phyloP scores from a whole-genome alignment of 164 flowering plant genomes.

The Umbilicus rupestris region DNA sequence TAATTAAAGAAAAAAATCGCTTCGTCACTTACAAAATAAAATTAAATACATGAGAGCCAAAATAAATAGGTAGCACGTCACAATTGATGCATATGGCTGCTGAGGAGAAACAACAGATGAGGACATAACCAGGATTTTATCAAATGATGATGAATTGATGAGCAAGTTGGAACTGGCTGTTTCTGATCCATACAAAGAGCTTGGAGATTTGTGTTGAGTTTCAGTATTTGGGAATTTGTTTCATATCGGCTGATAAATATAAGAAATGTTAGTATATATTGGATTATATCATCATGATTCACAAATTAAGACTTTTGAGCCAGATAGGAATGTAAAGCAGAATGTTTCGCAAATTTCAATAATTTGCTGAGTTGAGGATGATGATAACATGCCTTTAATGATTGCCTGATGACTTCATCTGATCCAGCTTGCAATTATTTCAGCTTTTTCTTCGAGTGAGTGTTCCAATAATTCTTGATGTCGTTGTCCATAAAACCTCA shows the following conservation, averaged over 20 bases:
- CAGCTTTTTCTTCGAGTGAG: not conserved
- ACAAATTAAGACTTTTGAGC: too few species aligned
- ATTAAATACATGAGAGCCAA: too few species aligned
- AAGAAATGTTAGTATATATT: too few species aligned
- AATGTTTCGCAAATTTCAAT: too few species aligned
- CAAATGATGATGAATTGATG: not conserved
- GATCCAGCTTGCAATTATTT: not conserved
- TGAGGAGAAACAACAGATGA: not conserved
- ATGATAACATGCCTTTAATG: not conserved
- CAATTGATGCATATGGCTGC: not conserved
- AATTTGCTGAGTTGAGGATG: not conserved
- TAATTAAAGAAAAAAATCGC: too few species aligned
- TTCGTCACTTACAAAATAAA: too few species aligned
- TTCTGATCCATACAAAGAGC: not conserved
- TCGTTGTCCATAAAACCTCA: not conserved
- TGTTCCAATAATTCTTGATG: constrained; percentile 2
- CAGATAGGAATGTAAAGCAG: too few species aligned
- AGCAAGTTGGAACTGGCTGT: not conserved
- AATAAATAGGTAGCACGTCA: too few species aligned
- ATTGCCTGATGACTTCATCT: not conserved
- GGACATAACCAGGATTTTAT: not conserved
- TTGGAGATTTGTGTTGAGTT: too few species aligned
- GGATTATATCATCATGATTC: too few species aligned
- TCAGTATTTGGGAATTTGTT: too few species aligned
- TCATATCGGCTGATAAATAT: too few species aligned